A percentile compares a stretch with the other conserved stretches of the same genome.
These are phyloP conservation scores for Erysimum cheiranthoides DNA, from an alignment of 345 rosid species.

Conservation along the genomic window DNA sequence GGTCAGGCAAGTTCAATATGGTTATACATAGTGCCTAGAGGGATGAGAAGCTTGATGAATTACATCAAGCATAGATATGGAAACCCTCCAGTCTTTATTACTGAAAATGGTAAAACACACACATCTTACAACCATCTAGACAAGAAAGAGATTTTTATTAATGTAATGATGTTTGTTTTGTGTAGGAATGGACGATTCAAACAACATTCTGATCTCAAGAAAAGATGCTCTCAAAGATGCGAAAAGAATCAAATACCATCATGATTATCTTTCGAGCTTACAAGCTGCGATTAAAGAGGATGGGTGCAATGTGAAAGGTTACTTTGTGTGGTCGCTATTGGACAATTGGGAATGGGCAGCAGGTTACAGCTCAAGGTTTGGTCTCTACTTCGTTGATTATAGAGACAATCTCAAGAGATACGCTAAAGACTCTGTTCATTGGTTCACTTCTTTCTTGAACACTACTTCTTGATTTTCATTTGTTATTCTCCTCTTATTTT, in stretches of 20 bases:
- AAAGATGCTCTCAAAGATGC: constrained; percentile 74
- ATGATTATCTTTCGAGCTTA: constrained; percentile 83
- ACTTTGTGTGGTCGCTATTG: constrained; percentile 86
- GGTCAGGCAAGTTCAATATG: constrained; percentile 64
- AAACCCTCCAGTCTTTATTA: constrained; percentile 55
- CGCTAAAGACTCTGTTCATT: constrained; percentile 83
- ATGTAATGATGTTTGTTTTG: constrained; percentile 11
- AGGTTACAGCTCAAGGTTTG: constrained; percentile 88
- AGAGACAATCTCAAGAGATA: constrained; percentile 84
- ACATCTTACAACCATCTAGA: background rate
- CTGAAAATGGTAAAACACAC: constrained; percentile 58
- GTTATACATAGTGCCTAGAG: constrained; percentile 66
- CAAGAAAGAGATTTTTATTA: background rate
- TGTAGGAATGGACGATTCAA: constrained; percentile 95
- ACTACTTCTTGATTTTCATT: constrained; percentile 43
- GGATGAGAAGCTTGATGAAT: constrained; percentile 68
- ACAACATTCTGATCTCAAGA: constrained; percentile 49
- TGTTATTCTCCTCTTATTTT: background rate
- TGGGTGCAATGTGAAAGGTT: constrained; percentile 95
- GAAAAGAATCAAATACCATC: constrained; percentile 82
- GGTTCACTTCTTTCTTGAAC: constrained; percentile 87
- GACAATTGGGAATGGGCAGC: constrained; percentile 99
- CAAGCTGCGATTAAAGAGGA: constrained; percentile 86
- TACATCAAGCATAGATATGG: constrained; percentile 59
- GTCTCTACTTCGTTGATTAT: constrained; percentile 89